A percentile compares a stretch with the other conserved stretches of the same genome.
Conservation (phyloP, 768 basidiomycete genomes). For the Leccinum ochraceum region DNA sequence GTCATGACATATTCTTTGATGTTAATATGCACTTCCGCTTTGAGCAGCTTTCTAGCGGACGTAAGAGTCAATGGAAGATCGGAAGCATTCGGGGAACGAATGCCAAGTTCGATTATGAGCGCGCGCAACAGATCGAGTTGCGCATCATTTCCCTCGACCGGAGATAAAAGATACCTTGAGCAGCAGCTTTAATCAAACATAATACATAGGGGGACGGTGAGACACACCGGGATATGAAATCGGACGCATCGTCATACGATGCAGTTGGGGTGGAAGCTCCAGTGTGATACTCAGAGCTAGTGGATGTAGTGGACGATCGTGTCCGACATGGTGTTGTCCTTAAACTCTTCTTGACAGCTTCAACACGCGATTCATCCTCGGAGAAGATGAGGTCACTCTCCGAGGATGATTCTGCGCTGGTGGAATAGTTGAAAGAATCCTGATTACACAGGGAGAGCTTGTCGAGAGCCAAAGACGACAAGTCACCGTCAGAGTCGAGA, state of each 20-base stretch:
- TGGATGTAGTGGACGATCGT: slow-evolving; percentile 5
- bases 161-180: slow-evolving; percentile 26
- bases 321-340: neutral
- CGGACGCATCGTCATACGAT: slow-evolving; percentile 29
- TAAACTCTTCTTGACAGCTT: neutral
- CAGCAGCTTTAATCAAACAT: neutral
- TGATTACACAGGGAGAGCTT: slow-evolving; percentile 19
- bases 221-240: slow-evolving; percentile 31
- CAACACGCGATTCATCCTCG: neutral
- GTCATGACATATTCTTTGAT: slow-evolving; percentile 71
- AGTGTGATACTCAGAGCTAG: slow-evolving; percentile 11
- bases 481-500: slow-evolving; percentile 12
- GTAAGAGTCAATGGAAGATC: slow-evolving; percentile 58
- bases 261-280: slow-evolving; percentile 14
- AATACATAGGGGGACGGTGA: neutral
- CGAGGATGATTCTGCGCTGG: slow-evolving; percentile 10
- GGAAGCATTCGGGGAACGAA: slow-evolving; percentile 41
- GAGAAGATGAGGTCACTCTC: neutral
- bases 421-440: slow-evolving; percentile 4
- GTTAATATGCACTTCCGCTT: slow-evolving; percentile 67
- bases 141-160: slow-evolving; percentile 11
- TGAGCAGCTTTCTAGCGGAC: slow-evolving; percentile 69
- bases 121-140: slow-evolving; percentile 69
- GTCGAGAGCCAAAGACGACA: slow-evolving; percentile 16
- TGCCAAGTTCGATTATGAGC: slow-evolving; percentile 78